phyloP scores from a whole-genome alignment of 768 basidiomycete genomes.

The Collybia mongolica region DNA sequence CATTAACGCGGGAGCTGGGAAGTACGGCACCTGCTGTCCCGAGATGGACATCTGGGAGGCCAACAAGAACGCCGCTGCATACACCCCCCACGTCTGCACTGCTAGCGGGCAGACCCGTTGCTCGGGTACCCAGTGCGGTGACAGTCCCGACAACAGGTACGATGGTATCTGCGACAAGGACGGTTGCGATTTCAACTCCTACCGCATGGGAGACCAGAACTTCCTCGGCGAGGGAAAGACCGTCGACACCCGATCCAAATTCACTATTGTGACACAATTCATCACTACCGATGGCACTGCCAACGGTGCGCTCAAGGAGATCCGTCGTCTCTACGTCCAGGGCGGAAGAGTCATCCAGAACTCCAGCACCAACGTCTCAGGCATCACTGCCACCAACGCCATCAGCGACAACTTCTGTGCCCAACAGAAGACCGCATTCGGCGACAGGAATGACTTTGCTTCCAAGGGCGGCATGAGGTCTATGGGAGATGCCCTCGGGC shows the following conservation, averaged over 20 bases:
- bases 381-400: constrained; percentile 29
- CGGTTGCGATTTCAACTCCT: constrained; percentile 47
- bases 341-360: constrained; percentile 37
- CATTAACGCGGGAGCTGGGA: constrained; percentile 36
- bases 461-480: constrained; percentile 36
- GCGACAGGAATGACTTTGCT: constrained; percentile 40
- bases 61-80: constrained; percentile 36
- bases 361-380: constrained; percentile 29
- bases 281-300: constrained; percentile 34
- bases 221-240: constrained; percentile 36
- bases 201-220: constrained; percentile 33
- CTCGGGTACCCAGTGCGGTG: constrained; percentile 26
- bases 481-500: constrained; percentile 30
- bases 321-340: constrained; percentile 42
- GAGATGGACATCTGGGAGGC: constrained; percentile 49
- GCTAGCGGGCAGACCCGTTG: constrained; percentile 28
- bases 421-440: constrained; percentile 40
- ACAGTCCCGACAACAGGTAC: constrained; percentile 24
- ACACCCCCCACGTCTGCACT: constrained; percentile 40
- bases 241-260: constrained; percentile 34
- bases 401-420: constrained; percentile 38
- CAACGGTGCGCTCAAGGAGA: constrained; percentile 35
- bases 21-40: constrained; percentile 35
- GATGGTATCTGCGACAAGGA: constrained; percentile 36
- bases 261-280: constrained; percentile 47